A percentile compares a stretch with the other conserved stretches of the same genome.
Evolutionary conservation across 2,329 filamentous ascomycete genomes (phyloP).

Genomic region (Rhytidhysteron rufulum): DNA sequence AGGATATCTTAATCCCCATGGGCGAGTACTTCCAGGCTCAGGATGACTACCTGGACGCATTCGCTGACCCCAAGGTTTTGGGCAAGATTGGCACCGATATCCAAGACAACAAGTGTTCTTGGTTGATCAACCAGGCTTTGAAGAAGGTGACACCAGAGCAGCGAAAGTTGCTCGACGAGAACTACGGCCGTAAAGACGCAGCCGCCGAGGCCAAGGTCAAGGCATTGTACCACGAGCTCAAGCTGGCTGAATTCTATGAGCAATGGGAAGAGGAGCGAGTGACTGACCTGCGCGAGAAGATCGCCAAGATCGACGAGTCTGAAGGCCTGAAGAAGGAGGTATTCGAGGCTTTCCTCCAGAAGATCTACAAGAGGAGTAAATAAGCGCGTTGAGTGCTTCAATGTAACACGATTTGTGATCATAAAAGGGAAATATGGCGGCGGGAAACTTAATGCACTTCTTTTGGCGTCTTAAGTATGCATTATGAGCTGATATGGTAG

Average conservation of each 20-base stretch:
- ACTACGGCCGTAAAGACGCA: conserved; percentile 91
- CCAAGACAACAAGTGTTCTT: conserved; percentile 99
- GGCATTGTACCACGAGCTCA: conserved; percentile 79
- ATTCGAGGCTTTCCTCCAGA: conserved; percentile 84
- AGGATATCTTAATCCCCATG: conserved; percentile 91
- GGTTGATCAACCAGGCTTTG: conserved; percentile 94
- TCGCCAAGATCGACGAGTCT: conserved; percentile 76
- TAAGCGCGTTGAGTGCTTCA: too few relatives aligned
- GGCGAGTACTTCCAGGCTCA: conserved; percentile 99
- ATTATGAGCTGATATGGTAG: too few relatives aligned
- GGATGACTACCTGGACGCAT: conserved; percentile 98
- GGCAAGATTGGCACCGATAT: conserved; percentile 99
- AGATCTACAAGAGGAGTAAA: conserved; percentile 98
- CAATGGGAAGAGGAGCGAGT: conserved; percentile 88
- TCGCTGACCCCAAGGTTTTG: conserved; percentile 84
- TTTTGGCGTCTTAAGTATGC: too few relatives aligned
- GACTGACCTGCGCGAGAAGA: conserved; percentile 69
- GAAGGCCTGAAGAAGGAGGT: conserved; percentile 85
- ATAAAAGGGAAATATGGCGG: too few relatives aligned
- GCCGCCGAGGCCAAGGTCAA: conserved; percentile 81
- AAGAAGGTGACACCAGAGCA: conserved; percentile 77
- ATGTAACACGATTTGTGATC: too few relatives aligned
- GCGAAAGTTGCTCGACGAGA: conserved; percentile 79
- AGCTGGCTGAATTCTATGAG: conserved; percentile 77
- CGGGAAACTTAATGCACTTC: too few relatives aligned